Conservation (phyloP, 2,329 filamentous ascomycete species). For the Fusarium gaditjirri region DNA sequence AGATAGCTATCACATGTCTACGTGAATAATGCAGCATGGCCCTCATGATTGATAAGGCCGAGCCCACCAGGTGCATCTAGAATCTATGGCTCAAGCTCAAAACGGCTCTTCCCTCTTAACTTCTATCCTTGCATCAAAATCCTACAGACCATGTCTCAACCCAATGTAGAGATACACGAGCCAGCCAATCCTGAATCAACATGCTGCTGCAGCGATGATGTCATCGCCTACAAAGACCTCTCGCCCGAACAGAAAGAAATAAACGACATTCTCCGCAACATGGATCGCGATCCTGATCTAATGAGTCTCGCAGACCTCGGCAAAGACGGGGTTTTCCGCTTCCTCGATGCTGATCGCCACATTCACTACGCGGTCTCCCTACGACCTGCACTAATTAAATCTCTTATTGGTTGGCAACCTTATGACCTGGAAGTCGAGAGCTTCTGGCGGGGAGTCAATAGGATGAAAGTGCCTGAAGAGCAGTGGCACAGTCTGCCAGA, state of each 20-base stretch:
- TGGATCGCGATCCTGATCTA: not conserved
- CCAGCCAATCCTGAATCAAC: not conserved
- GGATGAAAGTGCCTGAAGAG: not conserved
- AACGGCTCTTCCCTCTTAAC: rapidly evolving
- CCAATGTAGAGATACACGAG: rapidly evolving
- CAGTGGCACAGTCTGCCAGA: not conserved
- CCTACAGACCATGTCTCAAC: not conserved
- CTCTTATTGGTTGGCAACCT: not conserved
- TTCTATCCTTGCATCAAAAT: not conserved
- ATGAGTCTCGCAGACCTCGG: not conserved
- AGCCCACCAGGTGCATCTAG: no score
- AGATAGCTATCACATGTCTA: not conserved
- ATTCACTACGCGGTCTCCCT: not conserved
- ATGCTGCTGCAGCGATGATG: not conserved
- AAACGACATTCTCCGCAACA: not conserved
- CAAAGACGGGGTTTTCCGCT: not conserved
- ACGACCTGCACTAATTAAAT: not conserved
- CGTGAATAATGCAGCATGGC: not conserved
- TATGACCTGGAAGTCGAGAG: not conserved
- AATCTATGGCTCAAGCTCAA: rapidly evolving
- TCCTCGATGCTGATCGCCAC: conserved; percentile 1
- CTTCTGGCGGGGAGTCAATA: not conserved
- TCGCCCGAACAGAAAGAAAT: not conserved
- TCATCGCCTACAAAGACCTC: conserved; percentile 4
- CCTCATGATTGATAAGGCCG: not conserved